Conservation (phyloP, 1,284 basidiomycete genomes). For the Austroboletus novae-zelandiae region DNA sequence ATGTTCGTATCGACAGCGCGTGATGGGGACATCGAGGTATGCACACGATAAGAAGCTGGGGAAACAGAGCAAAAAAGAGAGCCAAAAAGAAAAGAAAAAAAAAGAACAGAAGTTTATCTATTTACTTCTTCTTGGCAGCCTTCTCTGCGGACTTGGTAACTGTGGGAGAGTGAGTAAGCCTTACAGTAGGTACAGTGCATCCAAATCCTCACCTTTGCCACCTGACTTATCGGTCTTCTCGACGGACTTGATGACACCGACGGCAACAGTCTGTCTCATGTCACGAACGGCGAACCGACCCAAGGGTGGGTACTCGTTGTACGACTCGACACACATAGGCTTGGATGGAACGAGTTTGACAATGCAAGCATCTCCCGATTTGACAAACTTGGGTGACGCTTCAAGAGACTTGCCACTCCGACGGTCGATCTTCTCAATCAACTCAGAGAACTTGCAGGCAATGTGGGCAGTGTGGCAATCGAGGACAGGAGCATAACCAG, state of each 20-base stretch:
- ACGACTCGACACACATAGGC: constrained; percentile 98
- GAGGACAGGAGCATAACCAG: constrained; percentile 96
- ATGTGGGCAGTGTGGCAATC: constrained; percentile 99
- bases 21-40: constrained; percentile 33
- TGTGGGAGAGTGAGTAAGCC: constrained; percentile 34
- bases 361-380: constrained; percentile 94
- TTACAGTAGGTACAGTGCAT: constrained; percentile 10
- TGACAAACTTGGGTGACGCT: constrained; percentile 92
- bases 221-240: constrained; percentile 87
- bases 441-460: constrained; percentile 98
- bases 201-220: constrained; percentile 68
- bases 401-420: constrained; percentile 95
- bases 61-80: constrained; percentile 34
- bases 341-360: constrained; percentile 97
- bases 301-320: constrained; percentile 98
- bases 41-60: constrained; percentile 41
- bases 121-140: constrained; percentile 95
- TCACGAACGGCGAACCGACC: constrained; percentile 99
- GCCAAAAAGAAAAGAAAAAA: constrained; percentile 43
- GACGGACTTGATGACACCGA: constrained; percentile 96
- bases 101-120: constrained; percentile 60
- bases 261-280: constrained; percentile 97
- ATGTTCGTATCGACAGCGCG: constrained; percentile 49
- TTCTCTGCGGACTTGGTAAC: constrained; percentile 97
- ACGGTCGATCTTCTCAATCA: constrained; percentile 99